Percentiles rank a stretch among this genome's conserved stretches.
These are phyloP conservation scores for Pichia sp. DNA, from an alignment of 1,139 yeast genomes.

Conservation along the genomic window DNA sequence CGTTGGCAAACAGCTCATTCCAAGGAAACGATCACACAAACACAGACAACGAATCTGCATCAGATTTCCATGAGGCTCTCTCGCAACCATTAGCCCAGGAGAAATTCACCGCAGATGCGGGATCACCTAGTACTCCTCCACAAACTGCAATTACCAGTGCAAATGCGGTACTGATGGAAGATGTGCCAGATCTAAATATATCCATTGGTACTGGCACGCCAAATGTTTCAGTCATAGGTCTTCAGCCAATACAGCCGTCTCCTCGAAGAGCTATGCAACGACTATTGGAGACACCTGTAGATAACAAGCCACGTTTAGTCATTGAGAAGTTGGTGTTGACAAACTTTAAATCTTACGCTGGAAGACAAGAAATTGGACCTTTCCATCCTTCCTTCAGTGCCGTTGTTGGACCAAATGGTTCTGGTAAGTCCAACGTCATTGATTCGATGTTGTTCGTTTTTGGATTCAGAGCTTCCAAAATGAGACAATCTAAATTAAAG, in stretches of 20 bases:
- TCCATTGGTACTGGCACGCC: no score
- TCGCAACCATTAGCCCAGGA: no score
- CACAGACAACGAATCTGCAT: no score
- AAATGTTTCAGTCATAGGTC: conserved; percentile 11
- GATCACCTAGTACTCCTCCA: no score
- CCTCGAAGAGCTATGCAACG: conserved; percentile 10
- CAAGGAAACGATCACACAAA: no score
- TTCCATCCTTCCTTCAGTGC: conserved; percentile 92
- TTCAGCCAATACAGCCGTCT: conserved; percentile 11
- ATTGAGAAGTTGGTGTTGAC: conserved; percentile 67
- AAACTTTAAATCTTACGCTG: conserved; percentile 95
- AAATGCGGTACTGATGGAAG: no score
- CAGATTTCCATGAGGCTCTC: no score
- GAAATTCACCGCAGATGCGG: no score
- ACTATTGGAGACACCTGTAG: not conserved
- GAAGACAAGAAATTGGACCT: conserved; percentile 90
- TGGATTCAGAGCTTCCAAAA: conserved; percentile 93
- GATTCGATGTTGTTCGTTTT: conserved; percentile 94
- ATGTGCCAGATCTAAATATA: no score
- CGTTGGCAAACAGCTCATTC: no score
- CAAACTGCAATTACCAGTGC: no score
- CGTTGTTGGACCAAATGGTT: conserved; percentile 98
- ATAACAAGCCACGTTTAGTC: conserved; percentile 45
- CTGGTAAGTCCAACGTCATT: conserved; percentile 95
- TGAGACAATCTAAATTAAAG: conserved; percentile 91